Base-by-base conservation (phyloP, 2,329 filamentous ascomycete genomes). In the Aspergillus fischeri region DNA sequence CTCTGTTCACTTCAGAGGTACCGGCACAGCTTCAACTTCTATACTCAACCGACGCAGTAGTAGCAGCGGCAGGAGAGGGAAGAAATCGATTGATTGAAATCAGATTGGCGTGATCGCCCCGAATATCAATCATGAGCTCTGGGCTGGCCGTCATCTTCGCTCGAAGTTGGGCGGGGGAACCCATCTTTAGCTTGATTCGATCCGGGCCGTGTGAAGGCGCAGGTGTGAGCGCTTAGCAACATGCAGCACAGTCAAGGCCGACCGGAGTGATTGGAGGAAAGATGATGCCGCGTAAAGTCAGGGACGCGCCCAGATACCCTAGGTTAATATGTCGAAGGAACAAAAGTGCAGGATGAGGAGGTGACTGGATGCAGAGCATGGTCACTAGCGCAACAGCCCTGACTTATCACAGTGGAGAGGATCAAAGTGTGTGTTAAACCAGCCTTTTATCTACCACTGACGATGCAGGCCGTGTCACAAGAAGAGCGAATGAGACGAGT, bases 161-260 rank as follows among this genome's bases (percentile, higher is more conserved):
- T 49, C 44, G 50, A 49, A 56, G 60, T 64, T 60, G 65, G 65
- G 65, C 44, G 51, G 53, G 61, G 49, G 54, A 28, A 21, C 17
- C 28, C 55, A 55, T 59, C 42, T 54, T 35, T 49, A 58, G 45
- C 21, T 50, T 54, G 35, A 55, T 47, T 59, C 54, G 44, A 53
- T 59, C 55, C 41, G 47, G 32, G 35, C 49, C 21, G 53, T 60
- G 59, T 56, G 63, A 65, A 61, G 58, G 59, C 58, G 57, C 32
- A 60, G 45, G 54, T 73, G 72, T 73, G 72, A 72, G 71, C 71
- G 71, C 71, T 70, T 55, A 59, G 60, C 48, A 60, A 51, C 60
- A 58, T 65, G 60, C 59, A 58, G 60, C 60, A 56, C 45, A 58
- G 63, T 29, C 54, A 56, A 50, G 53, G 50, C 9, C 24, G 21